These are phyloP conservation scores for Dalbergia oliveri DNA, from an alignment of 306 rosid genomes.

Conservation along the genomic window DNA sequence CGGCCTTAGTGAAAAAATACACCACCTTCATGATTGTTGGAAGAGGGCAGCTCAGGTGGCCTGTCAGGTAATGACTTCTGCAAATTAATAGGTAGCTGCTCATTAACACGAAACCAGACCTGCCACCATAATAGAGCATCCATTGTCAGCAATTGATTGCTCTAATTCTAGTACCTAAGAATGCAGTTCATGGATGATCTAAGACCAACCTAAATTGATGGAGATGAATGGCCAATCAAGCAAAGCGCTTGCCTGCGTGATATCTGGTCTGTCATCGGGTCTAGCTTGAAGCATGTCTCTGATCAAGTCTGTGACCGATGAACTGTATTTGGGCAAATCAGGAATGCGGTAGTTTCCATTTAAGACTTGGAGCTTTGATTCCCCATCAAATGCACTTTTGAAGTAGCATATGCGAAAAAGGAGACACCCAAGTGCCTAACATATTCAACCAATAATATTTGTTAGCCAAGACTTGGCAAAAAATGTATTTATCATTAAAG, in stretches of 20 bases:
- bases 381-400: conserved; percentile 98
- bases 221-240: conserved; percentile 99
- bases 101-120: conserved; percentile 99
- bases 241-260: conserved; percentile 99
- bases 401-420: conserved; percentile 96
- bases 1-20: neutral
- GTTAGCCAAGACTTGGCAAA: conserved; percentile 10
- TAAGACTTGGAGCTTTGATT: conserved; percentile 94
- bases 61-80: conserved; percentile 93
- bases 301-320: conserved; percentile 74
- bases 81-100: conserved; percentile 75
- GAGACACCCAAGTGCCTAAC: conserved; percentile 98
- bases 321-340: conserved; percentile 78
- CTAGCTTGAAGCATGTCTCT: conserved; percentile 94
- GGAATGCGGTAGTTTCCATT: conserved; percentile 99
- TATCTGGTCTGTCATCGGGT: conserved; percentile 98
- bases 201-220: conserved; percentile 99
- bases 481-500: conserved; percentile 7
- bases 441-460: conserved; percentile 40
- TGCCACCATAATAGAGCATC: conserved; percentile 53
- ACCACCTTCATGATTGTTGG: conserved; percentile 74
- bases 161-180: conserved; percentile 61
- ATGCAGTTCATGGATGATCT: conserved; percentile 78
- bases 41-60: conserved; percentile 67
- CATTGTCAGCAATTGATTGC: conserved; percentile 54